Conservation (phyloP, 352 stramenopile genomes). For the Globisporangium takayamanum region DNA sequence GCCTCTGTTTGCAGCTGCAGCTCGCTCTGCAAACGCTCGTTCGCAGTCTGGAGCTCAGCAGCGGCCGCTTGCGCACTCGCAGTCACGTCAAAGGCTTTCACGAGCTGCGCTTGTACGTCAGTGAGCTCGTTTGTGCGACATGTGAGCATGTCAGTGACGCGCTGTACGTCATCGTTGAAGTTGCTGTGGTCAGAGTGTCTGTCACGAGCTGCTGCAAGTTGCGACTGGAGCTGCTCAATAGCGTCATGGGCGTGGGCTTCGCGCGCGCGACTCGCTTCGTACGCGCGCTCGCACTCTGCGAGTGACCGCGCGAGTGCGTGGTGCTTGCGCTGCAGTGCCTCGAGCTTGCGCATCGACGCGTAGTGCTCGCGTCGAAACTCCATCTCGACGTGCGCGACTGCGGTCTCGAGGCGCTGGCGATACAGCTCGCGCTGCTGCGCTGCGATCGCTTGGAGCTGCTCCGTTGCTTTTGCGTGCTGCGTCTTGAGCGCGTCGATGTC, state of each 20-base stretch:
- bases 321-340: conserved; percentile 22
- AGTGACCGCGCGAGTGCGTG: too few species aligned
- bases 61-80: conserved; percentile 17
- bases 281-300: conserved; percentile 10
- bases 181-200: conserved; percentile 19
- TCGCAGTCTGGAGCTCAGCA: conserved; percentile 18
- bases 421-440: conserved; percentile 59
- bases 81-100: conserved; percentile 18
- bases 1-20: conserved; percentile 19
- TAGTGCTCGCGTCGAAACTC: conserved; percentile 67
- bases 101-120: conserved; percentile 27
- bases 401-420: conserved; percentile 44
- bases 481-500: conserved; percentile 44
- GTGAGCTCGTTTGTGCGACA: conserved; percentile 11
- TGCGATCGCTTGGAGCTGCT: conserved; percentile 45
- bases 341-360: conserved; percentile 32
- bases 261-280: conserved; percentile 40
- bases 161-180: conserved; percentile 35
- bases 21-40: conserved; percentile 17
- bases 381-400: conserved; percentile 57
- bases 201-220: conserved; percentile 15
- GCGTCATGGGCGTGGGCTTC: conserved; percentile 37
- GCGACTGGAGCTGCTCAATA: conserved; percentile 31
- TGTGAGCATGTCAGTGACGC: conserved; percentile 3
- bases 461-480: conserved; percentile 38